Base-by-base conservation (phyloP, 768 basidiomycete species). In the Rhizopogon vesiculosus region DNA sequence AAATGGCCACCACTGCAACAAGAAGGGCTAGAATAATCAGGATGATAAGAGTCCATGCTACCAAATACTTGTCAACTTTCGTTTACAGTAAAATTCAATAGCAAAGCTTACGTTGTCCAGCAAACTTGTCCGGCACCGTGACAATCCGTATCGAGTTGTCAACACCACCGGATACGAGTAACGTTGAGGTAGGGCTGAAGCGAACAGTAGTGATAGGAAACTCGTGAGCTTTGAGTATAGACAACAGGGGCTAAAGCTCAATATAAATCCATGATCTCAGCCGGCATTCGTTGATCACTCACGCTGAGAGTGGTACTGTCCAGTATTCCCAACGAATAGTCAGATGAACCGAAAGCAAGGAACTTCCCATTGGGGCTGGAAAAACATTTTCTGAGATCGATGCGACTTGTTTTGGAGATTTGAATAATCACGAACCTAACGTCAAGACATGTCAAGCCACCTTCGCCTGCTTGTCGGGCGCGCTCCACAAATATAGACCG, bases 181-280 rank as follows among this genome's bases (percentile, higher is more conserved):
- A 61, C n/a, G 78, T 83, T 12, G 87, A 85, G 6, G 84, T 77
- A 1, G 93, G 87, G 66, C 89, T 96, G 78, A 99, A 99, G 56
- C 82, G 82, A 54, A 99, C 72, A 4, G 89, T 85, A 1, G 97
- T 98, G 5, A 91, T 84, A 4, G 97, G 91, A 69, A 98, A 93
- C 57, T 95, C 93, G 69, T 98, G 96, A 0, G 97, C 91, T 70
- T 91, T 91, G 56, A 98, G 76, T 58, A 99, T 97, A 18, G 86
- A 86, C 31, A 92, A 72, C 12, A 93, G 68, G 1, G 94, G 95
- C 95, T 98, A 63, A n/a, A 62, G 19, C 31, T 42, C 42, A 49
- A 39, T 42, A 44, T 46, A 25, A 15, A 12, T 22, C 28, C 15
- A 51, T 25, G 42, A 22, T 19, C 28, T 16, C 10, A 25, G 12